phyloP scores from a whole-genome alignment of 495 filamentous ascomycete species.

The Rhypophila decipiens region DNA sequence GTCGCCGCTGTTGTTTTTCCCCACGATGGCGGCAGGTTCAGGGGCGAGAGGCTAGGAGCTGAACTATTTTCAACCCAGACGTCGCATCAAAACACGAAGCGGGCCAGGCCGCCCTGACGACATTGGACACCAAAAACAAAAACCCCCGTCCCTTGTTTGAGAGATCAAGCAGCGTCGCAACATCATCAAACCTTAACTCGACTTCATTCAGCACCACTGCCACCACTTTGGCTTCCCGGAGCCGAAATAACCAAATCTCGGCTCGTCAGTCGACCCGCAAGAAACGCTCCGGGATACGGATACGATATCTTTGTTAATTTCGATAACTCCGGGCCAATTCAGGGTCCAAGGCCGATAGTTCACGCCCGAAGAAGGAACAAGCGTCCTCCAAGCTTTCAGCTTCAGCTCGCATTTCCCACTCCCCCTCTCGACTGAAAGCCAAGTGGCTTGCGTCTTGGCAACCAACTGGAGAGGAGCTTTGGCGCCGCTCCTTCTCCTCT shows the following conservation, averaged over 20 bases:
- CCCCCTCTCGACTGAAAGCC: too few species aligned
- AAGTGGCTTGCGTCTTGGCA: too few species aligned
- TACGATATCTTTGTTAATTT: too few species aligned
- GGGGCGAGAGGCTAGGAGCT: not conserved
- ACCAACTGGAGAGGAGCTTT: too few species aligned
- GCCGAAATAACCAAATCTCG: too few species aligned
- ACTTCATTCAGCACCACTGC: not conserved
- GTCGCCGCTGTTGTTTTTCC: not conserved
- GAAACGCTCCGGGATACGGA: too few species aligned
- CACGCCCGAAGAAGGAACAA: too few species aligned
- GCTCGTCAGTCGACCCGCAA: too few species aligned
- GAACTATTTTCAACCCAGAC: not conserved
- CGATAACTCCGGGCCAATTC: too few species aligned
- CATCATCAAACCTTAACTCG: constrained; percentile 12
- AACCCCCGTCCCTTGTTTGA: not conserved
- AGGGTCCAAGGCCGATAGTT: too few species aligned
- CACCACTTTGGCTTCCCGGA: not conserved
- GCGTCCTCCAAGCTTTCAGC: too few species aligned
- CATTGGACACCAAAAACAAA: not conserved
- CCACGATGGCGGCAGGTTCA: not conserved
- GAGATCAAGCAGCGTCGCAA: not conserved
- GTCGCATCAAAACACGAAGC: too few species aligned
- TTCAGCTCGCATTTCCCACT: not conserved
- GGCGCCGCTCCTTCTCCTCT: not conserved
- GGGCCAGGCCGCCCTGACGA: not conserved